Evolutionary conservation across 805 yeast species (phyloP).

Genomic region (Cyberlindnera americana): DNA sequence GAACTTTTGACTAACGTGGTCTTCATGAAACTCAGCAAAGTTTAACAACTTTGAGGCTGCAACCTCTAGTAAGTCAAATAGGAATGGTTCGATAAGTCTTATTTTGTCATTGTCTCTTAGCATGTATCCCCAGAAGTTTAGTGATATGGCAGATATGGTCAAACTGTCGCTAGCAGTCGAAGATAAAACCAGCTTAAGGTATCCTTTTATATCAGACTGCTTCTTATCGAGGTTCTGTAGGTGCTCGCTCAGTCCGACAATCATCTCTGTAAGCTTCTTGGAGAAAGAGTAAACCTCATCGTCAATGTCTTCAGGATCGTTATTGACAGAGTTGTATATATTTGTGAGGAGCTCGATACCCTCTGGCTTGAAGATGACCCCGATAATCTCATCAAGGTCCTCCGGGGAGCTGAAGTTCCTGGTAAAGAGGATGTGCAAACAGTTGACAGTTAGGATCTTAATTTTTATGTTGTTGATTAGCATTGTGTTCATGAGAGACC

Average conservation of each 20-base stretch:
- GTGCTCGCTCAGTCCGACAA: constrained; percentile 80
- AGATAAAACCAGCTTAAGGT: constrained; percentile 68
- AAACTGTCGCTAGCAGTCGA: constrained; percentile 84
- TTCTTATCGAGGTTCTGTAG: constrained; percentile 48
- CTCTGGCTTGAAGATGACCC: constrained; percentile 66
- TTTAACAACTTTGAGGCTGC: constrained; percentile 77
- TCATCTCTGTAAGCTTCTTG: constrained; percentile 91
- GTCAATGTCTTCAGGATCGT: constrained; percentile 69
- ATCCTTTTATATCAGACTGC: constrained; percentile 59
- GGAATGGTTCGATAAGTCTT: constrained; percentile 46
- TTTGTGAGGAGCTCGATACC: constrained; percentile 68
- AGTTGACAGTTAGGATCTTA: constrained; percentile 82
- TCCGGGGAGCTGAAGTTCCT: constrained; percentile 60
- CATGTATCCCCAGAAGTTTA: constrained; percentile 93
- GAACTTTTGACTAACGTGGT: constrained; percentile 58
- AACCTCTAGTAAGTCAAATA: constrained; percentile 68
- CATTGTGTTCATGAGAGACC: constrained; percentile 57
- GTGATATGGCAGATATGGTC: constrained; percentile 83
- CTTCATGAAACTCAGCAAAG: constrained; percentile 65
- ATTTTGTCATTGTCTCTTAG: constrained; percentile 69
- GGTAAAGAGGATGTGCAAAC: constrained; percentile 84
- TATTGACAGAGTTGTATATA: constrained; percentile 51
- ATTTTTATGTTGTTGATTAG: constrained; percentile 59
- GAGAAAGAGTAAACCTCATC: constrained; percentile 76
- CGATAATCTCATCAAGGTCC: constrained; percentile 77